phyloP scores from a whole-genome alignment of 2,329 filamentous ascomycete species.

The Pyrenophora tritici-repentis region DNA sequence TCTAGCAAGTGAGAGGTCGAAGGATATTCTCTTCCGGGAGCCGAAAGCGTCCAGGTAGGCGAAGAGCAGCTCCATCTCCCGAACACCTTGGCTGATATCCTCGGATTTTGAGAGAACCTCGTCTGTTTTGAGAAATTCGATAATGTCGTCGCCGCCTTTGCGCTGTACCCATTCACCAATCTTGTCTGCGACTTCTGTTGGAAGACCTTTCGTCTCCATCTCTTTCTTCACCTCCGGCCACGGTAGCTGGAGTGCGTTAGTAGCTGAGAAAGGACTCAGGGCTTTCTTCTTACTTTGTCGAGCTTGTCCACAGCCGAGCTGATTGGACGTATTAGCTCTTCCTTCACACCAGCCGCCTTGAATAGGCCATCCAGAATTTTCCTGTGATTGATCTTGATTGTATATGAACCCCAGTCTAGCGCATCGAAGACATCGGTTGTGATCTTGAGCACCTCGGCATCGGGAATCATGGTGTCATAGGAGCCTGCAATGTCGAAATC shows the following conservation, averaged over 20 bases:
- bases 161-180: conserved; percentile 84
- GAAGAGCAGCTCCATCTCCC: conserved; percentile 80
- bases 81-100: conserved; percentile 74
- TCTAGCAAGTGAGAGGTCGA: conserved; percentile 87
- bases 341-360: conserved; percentile 84
- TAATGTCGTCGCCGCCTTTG: conserved; percentile 75
- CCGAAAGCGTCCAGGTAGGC: conserved; percentile 80
- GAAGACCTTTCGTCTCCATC: conserved; percentile 91
- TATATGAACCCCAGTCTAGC: conserved; percentile 75
- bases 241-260: conserved; percentile 53
- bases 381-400: conserved; percentile 93
- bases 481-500: conserved; percentile 89
- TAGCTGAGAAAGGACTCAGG: neutral
- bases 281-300: conserved; percentile 67
- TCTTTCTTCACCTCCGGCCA: conserved; percentile 90
- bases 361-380: conserved; percentile 94
- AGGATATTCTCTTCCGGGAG: conserved; percentile 75
- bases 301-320: conserved; percentile 95
- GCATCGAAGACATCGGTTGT: conserved; percentile 83
- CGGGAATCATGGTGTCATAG: conserved; percentile 90
- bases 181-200: conserved; percentile 76
- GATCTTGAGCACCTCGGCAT: conserved; percentile 86
- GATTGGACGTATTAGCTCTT: conserved; percentile 85
- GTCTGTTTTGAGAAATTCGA: conserved; percentile 50
- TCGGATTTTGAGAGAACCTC: conserved; percentile 58